Percentiles rank a stretch among this genome's conserved stretches.
Evolutionary conservation across 176 grass and related monocot genomes (phyloP).

Genomic region (Aegilops longissima): DNA sequence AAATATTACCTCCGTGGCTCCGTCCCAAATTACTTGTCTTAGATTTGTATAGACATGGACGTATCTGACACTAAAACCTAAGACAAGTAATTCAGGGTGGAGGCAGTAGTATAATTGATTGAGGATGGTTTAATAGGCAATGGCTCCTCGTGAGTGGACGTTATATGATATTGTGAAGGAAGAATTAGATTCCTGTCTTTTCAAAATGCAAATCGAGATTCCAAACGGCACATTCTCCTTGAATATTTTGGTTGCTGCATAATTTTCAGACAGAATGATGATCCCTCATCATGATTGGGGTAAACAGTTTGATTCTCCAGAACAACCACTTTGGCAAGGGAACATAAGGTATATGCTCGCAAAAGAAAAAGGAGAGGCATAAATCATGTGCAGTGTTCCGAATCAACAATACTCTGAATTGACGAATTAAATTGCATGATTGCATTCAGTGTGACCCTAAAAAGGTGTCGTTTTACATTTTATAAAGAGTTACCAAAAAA

Average conservation of each 20-base stretch:
- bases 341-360: not conserved
- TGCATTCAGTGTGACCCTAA: not conserved
- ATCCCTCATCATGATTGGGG: not conserved
- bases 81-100: too few relatives aligned
- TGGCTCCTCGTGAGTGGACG: not conserved
- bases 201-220: not conserved
- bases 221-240: not conserved
- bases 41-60: too few relatives aligned
- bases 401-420: not conserved
- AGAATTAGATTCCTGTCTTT: not conserved
- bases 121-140: not conserved
- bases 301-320: not conserved
- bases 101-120: not conserved
- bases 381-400: not conserved
- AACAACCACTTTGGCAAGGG: not conserved
- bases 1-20: too few relatives aligned
- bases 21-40: too few relatives aligned
- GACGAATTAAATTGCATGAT: not conserved
- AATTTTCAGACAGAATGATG: not conserved
- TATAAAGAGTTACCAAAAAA: not conserved
- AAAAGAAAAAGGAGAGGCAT: not conserved
- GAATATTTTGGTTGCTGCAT: not conserved
- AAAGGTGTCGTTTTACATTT: not conserved
- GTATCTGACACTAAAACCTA: too few relatives aligned
- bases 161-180: not conserved